Evolutionary conservation across 345 rosid species (phyloP).

Genomic region (Lumnitzera littorea): DNA sequence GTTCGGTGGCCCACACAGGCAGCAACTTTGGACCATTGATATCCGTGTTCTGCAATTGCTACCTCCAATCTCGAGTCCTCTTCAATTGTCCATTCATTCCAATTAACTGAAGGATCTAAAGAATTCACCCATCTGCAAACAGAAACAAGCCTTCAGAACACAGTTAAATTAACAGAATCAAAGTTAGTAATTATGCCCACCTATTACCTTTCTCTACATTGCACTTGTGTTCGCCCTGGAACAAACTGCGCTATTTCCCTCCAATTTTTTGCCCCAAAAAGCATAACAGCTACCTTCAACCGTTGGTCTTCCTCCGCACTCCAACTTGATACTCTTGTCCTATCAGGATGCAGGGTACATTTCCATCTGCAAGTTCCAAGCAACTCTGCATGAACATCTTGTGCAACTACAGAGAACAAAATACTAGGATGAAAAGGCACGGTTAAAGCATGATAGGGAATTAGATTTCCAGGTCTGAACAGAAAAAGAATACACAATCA

Average conservation of each 20-base stretch:
- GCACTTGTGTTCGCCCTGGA: conserved; percentile 69
- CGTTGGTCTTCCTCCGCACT: conserved; percentile 57
- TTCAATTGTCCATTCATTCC: conserved; percentile 59
- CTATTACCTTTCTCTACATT: conserved; percentile 78
- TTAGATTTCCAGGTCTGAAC: no score
- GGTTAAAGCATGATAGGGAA: no score
- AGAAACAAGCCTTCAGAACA: conserved; percentile 9
- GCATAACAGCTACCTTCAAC: conserved; percentile 65
- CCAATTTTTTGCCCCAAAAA: conserved; percentile 87
- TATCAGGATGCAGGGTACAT: conserved; percentile 59
- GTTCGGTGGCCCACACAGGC: conserved; percentile 55
- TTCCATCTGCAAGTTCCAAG: conserved; percentile 54
- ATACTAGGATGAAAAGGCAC: background rate
- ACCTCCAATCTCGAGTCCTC: conserved; percentile 65
- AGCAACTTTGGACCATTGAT: conserved; percentile 79
- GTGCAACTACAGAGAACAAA: background rate
- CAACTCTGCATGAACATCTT: background rate
- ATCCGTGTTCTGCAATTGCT: conserved; percentile 54
- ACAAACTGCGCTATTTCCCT: conserved; percentile 67
- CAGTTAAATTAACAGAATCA: conserved; percentile 8
- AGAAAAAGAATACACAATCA: no score
- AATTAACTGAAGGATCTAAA: conserved; percentile 65
- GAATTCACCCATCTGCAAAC: conserved; percentile 67
- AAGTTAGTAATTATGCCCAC: background rate
- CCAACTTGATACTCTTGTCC: conserved; percentile 55